A percentile compares a stretch with the other conserved stretches of the same genome.
phyloP scores from a whole-genome alignment of 345 rosid genomes.

The Corchorus olitorius region DNA sequence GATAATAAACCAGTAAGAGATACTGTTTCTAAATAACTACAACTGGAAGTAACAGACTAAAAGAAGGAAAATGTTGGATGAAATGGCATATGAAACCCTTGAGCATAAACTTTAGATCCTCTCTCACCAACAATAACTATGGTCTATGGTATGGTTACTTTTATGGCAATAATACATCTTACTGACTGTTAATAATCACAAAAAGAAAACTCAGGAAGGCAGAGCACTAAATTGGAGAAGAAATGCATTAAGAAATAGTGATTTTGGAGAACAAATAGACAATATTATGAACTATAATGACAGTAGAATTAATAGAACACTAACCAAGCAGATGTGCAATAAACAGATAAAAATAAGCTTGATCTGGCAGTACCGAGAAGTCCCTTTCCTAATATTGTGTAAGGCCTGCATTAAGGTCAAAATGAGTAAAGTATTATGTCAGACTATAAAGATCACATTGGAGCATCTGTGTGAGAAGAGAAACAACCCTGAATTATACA shows the following conservation, averaged over 20 bases:
- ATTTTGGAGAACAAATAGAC: background rate
- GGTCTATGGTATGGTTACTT: no score
- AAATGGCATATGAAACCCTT: no score
- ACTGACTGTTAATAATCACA: background rate
- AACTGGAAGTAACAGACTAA: background rate
- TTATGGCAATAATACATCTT: no score
- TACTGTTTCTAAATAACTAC: background rate
- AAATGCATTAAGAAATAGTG: background rate
- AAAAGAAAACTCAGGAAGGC: background rate
- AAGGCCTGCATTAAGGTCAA: conserved; percentile 57
- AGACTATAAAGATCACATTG: conserved; percentile 11
- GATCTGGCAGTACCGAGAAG: conserved; percentile 91
- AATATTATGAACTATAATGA: conserved; percentile 12
- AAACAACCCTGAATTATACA: background rate
- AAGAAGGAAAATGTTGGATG: no score
- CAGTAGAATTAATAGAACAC: conserved; percentile 24
- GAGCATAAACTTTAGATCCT: no score
- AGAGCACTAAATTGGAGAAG: background rate
- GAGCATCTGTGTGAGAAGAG: background rate
- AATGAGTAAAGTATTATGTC: conserved; percentile 9
- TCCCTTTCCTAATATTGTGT: conserved; percentile 69
- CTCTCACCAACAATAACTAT: no score
- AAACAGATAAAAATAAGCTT: conserved; percentile 83
- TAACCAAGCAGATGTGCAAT: conserved; percentile 96
- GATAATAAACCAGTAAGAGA: background rate